Evolutionary conservation across 2,329 filamentous ascomycete species (phyloP).

Genomic region (Corynespora cassiicola): DNA sequence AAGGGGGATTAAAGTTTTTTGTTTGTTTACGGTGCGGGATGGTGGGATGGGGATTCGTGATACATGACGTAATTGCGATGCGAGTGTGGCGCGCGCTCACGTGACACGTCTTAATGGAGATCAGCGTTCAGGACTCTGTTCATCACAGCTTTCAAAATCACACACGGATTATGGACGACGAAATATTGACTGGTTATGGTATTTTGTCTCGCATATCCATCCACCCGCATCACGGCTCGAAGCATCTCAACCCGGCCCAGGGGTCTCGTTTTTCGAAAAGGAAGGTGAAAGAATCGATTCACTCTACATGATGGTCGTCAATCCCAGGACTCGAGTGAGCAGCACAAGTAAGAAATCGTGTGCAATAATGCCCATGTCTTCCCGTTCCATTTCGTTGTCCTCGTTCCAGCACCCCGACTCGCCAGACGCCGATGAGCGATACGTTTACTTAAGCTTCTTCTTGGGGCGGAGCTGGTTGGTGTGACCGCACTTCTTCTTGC

Average conservation of each 20-base stretch:
- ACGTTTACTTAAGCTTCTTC: slow-evolving; percentile 98
- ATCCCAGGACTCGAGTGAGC: slow-evolving; percentile 31
- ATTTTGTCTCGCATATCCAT: too few species aligned
- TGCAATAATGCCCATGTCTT: slow-evolving; percentile 32
- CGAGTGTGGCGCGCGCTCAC: slow-evolving; percentile 29
- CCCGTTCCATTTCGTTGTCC: slow-evolving; percentile 38
- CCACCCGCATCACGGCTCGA: too few species aligned
- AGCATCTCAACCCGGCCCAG: too few species aligned
- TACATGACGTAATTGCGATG: slow-evolving; percentile 26
- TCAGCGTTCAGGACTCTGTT: too few species aligned
- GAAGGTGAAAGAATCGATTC: slow-evolving; percentile 40
- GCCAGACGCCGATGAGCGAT: slow-evolving; percentile 44
- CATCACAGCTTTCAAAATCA: too few species aligned
- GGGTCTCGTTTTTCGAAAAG: slow-evolving; percentile 12
- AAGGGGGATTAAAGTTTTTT: not conserved
- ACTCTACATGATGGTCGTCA: slow-evolving; percentile 40
- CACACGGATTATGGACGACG: too few species aligned
- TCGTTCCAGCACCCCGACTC: slow-evolving; percentile 37
- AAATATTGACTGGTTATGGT: too few species aligned
- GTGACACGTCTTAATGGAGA: too few species aligned
- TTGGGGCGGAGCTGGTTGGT: slow-evolving; percentile 99
- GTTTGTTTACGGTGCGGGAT: not conserved
- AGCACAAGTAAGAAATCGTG: slow-evolving; percentile 33
- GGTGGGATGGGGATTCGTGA: not conserved
- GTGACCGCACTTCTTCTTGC: slow-evolving; percentile 99